Evolutionary conservation across 106 monocot genomes (phyloP).

Genomic region (Dendrobium nobile): DNA sequence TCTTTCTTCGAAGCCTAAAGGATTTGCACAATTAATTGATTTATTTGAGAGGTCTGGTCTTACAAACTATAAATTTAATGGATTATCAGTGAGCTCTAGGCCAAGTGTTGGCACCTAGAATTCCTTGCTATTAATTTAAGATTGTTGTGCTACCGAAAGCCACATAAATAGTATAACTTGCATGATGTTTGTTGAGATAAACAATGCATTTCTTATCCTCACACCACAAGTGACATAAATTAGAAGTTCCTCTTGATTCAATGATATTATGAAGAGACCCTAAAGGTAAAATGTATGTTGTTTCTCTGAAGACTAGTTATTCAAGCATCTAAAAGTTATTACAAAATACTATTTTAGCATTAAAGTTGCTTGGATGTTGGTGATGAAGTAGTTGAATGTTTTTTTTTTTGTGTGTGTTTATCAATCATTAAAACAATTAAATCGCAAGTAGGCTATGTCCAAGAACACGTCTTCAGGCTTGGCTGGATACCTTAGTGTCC

Average conservation of each 20-base stretch:
- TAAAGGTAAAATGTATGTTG: slow-evolving; percentile 17
- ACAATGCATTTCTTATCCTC: slow-evolving; percentile 11
- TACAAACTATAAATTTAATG: no score
- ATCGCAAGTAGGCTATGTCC: slow-evolving; percentile 1
- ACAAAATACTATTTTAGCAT: slow-evolving; percentile 22
- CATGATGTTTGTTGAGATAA: slow-evolving; percentile 19
- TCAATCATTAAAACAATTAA: slow-evolving; percentile 13
- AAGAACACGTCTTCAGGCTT: no score
- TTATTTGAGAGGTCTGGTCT: no score
- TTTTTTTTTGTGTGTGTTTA: neutral
- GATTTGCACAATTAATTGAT: no score
- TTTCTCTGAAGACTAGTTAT: neutral
- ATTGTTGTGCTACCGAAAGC: slow-evolving; percentile 32
- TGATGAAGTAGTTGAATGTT: slow-evolving; percentile 1
- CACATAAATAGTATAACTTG: slow-evolving; percentile 18
- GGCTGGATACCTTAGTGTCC: slow-evolving; percentile 18
- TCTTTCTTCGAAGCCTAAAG: neutral
- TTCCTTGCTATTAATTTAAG: slow-evolving; percentile 5
- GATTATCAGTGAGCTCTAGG: slow-evolving; percentile 13
- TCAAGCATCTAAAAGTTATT: slow-evolving; percentile 29
- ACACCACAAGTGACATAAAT: slow-evolving; percentile 19
- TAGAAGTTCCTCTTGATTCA: neutral
- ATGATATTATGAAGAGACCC: slow-evolving; percentile 13
- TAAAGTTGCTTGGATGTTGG: neutral
- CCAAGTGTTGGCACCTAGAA: slow-evolving; percentile 21